Conservation (phyloP, 257 asterid genomes). For the Misopates orontium region DNA sequence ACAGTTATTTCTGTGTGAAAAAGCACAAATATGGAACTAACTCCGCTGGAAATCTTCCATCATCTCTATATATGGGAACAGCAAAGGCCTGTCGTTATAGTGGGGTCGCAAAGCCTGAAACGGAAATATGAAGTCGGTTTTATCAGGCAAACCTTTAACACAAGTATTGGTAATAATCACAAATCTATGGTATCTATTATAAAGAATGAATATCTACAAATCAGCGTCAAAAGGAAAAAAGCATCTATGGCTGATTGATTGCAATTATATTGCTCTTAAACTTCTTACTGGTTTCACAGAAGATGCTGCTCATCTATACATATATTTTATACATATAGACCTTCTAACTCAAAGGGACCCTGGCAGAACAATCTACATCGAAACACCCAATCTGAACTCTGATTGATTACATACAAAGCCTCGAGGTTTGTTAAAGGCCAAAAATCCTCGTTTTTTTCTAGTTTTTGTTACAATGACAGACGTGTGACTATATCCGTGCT, state of each 20-base stretch:
- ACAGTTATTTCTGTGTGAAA: constrained; percentile 30
- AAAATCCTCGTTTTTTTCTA: too few species aligned
- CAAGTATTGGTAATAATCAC: background rate
- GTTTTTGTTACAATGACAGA: too few species aligned
- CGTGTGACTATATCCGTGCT: too few species aligned
- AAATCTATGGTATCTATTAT: background rate
- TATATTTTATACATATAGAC: background rate
- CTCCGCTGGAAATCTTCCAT: constrained; percentile 4
- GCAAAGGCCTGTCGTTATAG: constrained; percentile 40
- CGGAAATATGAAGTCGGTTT: background rate
- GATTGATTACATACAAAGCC: too few species aligned
- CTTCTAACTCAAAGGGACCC: too few species aligned
- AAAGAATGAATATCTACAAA: background rate
- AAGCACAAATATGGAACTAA: constrained; percentile 21
- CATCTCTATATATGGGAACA: constrained; percentile 18
- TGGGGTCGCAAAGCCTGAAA: constrained; percentile 52
- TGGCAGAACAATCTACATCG: too few species aligned
- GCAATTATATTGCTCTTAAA: background rate
- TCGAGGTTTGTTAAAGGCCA: too few species aligned
- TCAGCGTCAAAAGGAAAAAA: background rate
- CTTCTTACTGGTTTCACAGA: background rate
- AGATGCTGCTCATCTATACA: background rate
- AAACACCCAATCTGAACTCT: too few species aligned
- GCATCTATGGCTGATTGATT: background rate
- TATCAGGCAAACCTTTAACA: constrained; percentile 4